Conservation (phyloP, 257 asterid species). For the Petunia axillaris region DNA sequence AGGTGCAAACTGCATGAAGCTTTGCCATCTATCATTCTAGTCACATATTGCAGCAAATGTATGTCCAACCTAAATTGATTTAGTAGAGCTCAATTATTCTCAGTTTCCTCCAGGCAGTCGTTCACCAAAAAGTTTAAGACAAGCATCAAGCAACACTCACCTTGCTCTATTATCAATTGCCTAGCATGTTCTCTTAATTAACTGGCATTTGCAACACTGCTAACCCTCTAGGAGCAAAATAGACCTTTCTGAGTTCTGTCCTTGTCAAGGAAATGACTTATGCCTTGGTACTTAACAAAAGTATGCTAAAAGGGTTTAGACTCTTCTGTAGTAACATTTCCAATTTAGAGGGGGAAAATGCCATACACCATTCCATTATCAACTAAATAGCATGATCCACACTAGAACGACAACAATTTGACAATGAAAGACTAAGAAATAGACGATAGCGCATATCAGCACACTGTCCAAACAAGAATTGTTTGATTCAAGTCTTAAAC, state of each 20-base stretch:
- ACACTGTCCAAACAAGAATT: not conserved
- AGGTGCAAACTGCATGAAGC: not conserved
- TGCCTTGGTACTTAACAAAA: not conserved
- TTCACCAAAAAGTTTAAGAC: not conserved
- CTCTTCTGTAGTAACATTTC: not conserved
- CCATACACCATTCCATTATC: not conserved
- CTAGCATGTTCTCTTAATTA: not conserved
- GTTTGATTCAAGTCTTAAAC: not conserved
- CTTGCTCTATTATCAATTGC: not conserved
- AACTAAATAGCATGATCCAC: slow-evolving; percentile 1
- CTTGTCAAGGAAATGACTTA: not conserved
- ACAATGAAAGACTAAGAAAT: not conserved
- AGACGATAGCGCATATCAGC: slow-evolving; percentile 11
- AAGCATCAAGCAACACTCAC: not conserved
- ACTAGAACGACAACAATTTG: not conserved
- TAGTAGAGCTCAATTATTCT: not conserved
- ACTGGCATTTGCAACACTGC: not conserved
- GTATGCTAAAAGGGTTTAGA: not conserved
- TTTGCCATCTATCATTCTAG: not conserved
- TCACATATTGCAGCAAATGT: not conserved
- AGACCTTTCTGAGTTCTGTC: not conserved
- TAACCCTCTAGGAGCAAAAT: slow-evolving; percentile 8
- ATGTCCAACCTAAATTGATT: not conserved
- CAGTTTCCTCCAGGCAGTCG: not conserved
- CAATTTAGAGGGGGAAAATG: not conserved